phyloP scores from a whole-genome alignment of 2,329 filamentous ascomycete species.

The Colletotrichum viniferum region DNA sequence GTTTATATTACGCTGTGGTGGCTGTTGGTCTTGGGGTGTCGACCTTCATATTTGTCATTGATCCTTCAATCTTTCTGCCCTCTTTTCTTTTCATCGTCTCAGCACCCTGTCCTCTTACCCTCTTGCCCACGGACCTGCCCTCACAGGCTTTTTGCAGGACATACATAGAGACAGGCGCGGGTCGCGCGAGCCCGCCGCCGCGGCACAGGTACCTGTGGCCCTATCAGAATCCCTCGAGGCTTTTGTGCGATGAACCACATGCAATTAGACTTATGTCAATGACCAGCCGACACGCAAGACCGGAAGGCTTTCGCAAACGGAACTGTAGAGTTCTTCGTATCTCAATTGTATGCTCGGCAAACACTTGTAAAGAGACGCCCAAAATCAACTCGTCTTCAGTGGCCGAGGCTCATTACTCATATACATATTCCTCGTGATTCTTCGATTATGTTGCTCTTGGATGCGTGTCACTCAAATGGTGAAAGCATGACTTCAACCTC shows the following conservation, averaged over 20 bases:
- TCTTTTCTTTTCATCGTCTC: not conserved
- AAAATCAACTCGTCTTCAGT: not conserved
- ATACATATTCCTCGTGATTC: not conserved
- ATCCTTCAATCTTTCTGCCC: not conserved
- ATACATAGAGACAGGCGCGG: not conserved
- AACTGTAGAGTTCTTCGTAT: not conserved
- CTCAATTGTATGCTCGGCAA: not conserved
- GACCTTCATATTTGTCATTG: not conserved
- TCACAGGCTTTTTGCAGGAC: not conserved
- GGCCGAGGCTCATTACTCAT: not conserved
- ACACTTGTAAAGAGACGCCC: not conserved
- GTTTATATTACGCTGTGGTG: not conserved
- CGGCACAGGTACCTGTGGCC: not conserved
- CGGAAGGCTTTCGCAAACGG: not conserved
- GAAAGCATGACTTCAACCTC: not conserved
- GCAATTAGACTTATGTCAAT: not conserved
- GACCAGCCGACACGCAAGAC: not conserved
- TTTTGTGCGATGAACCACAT: not conserved
- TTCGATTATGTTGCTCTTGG: not conserved
- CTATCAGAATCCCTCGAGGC: not conserved
- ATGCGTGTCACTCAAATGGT: not conserved
- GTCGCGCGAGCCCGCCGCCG: not conserved
- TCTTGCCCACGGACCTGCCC: not conserved
- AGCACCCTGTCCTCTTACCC: not conserved
- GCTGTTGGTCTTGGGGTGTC: not conserved